Evolutionary conservation across 345 rosid genomes (phyloP), one percentile per base, ranked within the genome.

Genomic region (Acer negundo): DNA sequence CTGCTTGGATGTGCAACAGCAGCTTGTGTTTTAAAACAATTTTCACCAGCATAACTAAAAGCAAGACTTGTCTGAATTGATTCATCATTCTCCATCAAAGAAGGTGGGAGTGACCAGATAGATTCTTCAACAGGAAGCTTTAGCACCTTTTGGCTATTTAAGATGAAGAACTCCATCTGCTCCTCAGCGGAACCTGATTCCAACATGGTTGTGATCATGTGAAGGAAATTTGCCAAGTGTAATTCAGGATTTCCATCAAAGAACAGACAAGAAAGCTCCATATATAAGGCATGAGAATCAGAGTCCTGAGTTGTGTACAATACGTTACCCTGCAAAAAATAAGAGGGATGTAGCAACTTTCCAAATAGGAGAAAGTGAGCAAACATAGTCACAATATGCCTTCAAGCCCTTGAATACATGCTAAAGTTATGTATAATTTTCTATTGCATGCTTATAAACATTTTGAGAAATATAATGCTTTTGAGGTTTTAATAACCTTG

Each of bases 161-260:
- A 13, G 67, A 92, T 86, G 85, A 93, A 95, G 26, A 85, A 80
- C 80, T 95, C 96, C 23, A 82, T 83, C 83, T 93, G 94, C 75
- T 90, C 93, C 86, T 87, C 84, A 3, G 85, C 76, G 78, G 89
- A 84, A 31, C 98, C 96, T 72, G 92, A 87, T 83, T 89, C 91
- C 31, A 84, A 89, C 95, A 87, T 91, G 9, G 91, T 89, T 81
- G 89, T 88, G 74, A 95, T 85, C 92, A 92, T 80, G 80, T 90
- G 92, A 84, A 93, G 98, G 78, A 95, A 93, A 87, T 93, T 93
- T 62, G 99, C 97, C 81, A 93, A 67, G 78, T 88, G 96, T 73
- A 91, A 78, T 71, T 95, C 86, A 44, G 94, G 88, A 80, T 77
- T 81, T 23, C 96, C 96, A 35, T 82, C 85, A 78, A 93, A 90